phyloP scores from a whole-genome alignment of 31 red algal species.

The Bonnemaisonia californica region DNA sequence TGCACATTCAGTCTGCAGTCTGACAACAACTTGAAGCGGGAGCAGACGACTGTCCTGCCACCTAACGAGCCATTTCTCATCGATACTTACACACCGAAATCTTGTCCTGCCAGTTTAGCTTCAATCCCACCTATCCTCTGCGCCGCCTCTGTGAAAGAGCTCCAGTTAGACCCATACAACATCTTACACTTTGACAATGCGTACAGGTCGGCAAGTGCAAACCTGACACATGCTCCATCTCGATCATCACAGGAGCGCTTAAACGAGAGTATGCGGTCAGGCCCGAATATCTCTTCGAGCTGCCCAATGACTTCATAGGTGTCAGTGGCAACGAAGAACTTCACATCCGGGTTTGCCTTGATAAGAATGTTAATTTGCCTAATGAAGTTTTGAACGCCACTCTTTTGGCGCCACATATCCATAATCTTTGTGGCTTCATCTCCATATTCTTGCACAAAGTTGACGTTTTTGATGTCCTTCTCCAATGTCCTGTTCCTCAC shows the following conservation, averaged over 20 bases:
- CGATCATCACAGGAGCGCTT: constrained; percentile 58
- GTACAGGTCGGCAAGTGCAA: constrained; percentile 67
- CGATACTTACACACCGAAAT: constrained; percentile 42
- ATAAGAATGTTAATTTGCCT: constrained; percentile 40
- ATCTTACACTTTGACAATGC: constrained; percentile 37
- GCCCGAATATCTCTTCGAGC: not conserved
- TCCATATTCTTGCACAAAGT: constrained; percentile 61
- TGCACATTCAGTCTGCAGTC: too few species aligned
- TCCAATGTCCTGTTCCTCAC: constrained; percentile 67
- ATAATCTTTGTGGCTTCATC: constrained; percentile 42
- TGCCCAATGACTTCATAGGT: constrained; percentile 42
- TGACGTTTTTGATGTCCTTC: constrained; percentile 64
- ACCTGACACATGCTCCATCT: constrained; percentile 54
- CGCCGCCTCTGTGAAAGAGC: constrained; percentile 80
- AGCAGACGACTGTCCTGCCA: not conserved
- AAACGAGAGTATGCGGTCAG: not conserved
- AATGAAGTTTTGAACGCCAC: constrained; percentile 29
- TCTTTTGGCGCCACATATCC: constrained; percentile 61
- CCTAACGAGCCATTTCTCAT: not conserved
- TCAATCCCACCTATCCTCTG: constrained; percentile 51
- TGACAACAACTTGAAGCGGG: not conserved
- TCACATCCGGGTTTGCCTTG: constrained; percentile 8
- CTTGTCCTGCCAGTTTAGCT: constrained; percentile 57
- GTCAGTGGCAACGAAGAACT: constrained; percentile 72
- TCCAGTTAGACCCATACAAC: constrained; percentile 79